A percentile compares a stretch with the other conserved stretches of the same genome.
phyloP scores from a whole-genome alignment of 140 eudicot species.

The Oenanthe javanica region DNA sequence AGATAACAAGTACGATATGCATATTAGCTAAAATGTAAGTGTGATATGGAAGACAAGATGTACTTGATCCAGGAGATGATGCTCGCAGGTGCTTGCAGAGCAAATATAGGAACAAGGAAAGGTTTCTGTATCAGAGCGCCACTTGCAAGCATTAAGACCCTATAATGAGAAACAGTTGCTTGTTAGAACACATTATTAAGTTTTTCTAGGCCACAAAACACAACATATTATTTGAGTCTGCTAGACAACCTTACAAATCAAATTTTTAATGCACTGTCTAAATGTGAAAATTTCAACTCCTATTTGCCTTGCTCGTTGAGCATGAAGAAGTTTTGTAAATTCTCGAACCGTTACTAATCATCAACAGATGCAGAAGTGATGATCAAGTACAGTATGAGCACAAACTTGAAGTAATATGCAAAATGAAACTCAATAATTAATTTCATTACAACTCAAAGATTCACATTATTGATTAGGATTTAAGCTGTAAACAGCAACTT shows the following conservation, averaged over 20 bases:
- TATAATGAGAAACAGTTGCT: conserved; percentile 3
- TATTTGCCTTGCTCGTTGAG: too few relatives aligned
- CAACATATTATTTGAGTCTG: background rate
- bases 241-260: background rate
- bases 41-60: conserved; percentile 14
- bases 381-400: too few relatives aligned
- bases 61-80: conserved; percentile 87
- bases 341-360: background rate
- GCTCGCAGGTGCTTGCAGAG: conserved; percentile 83
- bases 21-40: too few relatives aligned
- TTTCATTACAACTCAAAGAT: too few relatives aligned
- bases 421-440: too few relatives aligned
- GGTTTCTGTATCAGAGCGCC: conserved; percentile 78
- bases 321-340: background rate
- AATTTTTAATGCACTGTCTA: background rate
- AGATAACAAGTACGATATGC: background rate
- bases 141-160: conserved; percentile 76
- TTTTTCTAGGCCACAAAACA: background rate
- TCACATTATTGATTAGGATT: too few relatives aligned
- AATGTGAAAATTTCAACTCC: background rate
- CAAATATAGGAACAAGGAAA: conserved; percentile 84
- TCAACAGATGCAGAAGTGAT: too few relatives aligned
- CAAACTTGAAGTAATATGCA: too few relatives aligned
- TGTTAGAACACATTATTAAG: background rate
- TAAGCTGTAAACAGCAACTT: too few relatives aligned